Evolutionary conservation across 2,329 filamentous ascomycete genomes (phyloP).

Genomic region (Myriosclerotinia scirpicola): DNA sequence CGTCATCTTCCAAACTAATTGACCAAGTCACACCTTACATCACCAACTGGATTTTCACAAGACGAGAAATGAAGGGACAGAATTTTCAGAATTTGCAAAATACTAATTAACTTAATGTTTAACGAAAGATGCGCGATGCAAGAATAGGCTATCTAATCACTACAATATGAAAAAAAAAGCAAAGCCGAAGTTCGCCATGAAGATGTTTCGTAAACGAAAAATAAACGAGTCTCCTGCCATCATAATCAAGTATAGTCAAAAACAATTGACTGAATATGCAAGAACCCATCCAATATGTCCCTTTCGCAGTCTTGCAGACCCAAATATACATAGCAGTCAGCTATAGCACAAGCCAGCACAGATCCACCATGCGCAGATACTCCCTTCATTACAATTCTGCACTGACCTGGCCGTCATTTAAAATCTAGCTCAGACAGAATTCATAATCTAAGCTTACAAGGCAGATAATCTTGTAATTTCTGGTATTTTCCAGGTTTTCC

Average conservation of each 20-base stretch:
- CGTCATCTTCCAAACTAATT: background rate
- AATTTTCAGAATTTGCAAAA: too few relatives aligned
- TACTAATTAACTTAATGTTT: background rate
- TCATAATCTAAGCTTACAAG: background rate
- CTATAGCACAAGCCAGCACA: background rate
- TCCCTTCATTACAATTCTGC: too few relatives aligned
- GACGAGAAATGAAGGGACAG: background rate
- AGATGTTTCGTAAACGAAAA: background rate
- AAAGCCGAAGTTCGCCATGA: background rate
- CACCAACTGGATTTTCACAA: background rate
- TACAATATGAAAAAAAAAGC: background rate
- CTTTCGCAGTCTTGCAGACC: too few relatives aligned
- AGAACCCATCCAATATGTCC: too few relatives aligned
- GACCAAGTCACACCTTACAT: background rate
- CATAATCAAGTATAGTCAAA: too few relatives aligned
- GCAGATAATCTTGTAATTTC: background rate
- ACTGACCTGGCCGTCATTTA: accelerated
- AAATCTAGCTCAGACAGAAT: too few relatives aligned
- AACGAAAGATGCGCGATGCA: accelerated
- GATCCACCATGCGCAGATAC: background rate
- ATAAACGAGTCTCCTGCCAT: background rate
- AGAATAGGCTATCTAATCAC: background rate
- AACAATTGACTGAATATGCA: background rate
- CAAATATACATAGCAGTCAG: too few relatives aligned
- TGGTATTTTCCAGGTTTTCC: background rate